Percentiles rank a stretch among this genome's conserved stretches.
phyloP scores from a whole-genome alignment of 2,329 filamentous ascomycete species.

The Huntiella moniliformis region DNA sequence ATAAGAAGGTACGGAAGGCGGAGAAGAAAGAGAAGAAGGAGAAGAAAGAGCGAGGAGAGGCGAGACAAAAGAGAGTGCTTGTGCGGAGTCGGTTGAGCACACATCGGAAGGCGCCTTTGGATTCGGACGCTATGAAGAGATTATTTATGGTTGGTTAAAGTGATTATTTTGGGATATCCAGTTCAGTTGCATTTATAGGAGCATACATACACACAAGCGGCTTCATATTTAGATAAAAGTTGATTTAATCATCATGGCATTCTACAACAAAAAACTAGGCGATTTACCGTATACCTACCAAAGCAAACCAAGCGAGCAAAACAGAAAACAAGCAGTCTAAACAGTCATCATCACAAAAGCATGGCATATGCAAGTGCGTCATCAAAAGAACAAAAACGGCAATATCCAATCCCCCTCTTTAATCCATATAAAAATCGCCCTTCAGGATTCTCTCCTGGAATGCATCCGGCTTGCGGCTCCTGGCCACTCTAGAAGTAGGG shows the following conservation, averaged over 20 bases:
- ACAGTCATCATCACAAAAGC: too few relatives aligned
- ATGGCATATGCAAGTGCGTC: too few relatives aligned
- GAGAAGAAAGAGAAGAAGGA: conserved; percentile 9
- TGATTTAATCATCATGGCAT: too few relatives aligned
- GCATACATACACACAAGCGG: background rate
- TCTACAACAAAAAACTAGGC: background rate
- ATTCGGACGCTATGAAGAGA: conserved; percentile 10
- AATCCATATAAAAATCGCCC: conserved; percentile 97
- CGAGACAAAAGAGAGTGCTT: conserved; percentile 7
- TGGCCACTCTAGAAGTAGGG: conserved; percentile 32
- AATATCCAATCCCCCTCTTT: conserved; percentile 15
- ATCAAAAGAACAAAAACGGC: too few relatives aligned
- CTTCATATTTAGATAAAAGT: too few relatives aligned
- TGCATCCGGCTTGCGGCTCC: conserved; percentile 57
- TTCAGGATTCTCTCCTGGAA: conserved; percentile 96
- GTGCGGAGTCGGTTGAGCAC: conserved; percentile 8
- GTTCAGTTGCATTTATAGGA: background rate
- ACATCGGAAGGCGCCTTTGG: conserved; percentile 9
- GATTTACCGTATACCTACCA: background rate
- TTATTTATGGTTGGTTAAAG: conserved; percentile 9
- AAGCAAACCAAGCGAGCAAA: background rate
- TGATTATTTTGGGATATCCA: background rate
- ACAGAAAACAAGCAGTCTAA: background rate
- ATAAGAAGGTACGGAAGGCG: background rate
- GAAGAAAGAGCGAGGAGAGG: conserved; percentile 4